Evolutionary conservation across 2,329 filamentous ascomycete species (phyloP).

Genomic region (Cercospora sp.): DNA sequence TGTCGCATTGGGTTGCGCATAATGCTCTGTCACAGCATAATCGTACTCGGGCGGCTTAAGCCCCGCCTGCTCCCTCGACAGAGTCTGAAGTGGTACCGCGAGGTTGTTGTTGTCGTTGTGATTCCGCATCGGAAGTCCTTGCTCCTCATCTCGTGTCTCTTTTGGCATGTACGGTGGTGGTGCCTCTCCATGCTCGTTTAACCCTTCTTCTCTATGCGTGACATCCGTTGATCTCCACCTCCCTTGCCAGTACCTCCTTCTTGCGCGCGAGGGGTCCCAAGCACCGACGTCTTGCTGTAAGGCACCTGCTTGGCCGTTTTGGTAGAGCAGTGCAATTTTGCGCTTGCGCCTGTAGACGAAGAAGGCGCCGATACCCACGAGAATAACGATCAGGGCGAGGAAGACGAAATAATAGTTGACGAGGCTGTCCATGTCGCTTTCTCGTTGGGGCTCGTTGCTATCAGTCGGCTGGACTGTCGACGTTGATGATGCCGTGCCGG

Average conservation of each 20-base stretch:
- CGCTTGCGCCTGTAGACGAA: conserved; percentile 49
- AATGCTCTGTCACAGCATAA: conserved; percentile 7
- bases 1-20: neutral
- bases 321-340: conserved; percentile 29
- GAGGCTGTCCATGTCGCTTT: conserved; percentile 29
- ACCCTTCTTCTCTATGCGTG: conserved; percentile 53
- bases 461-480: neutral
- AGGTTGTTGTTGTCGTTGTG: conserved; percentile 4
- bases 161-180: conserved; percentile 61
- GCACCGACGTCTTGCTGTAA: conserved; percentile 22
- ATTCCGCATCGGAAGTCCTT: conserved; percentile 8
- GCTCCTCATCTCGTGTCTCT: conserved; percentile 28
- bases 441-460: neutral
- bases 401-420: conserved; percentile 59
- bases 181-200: conserved; percentile 65
- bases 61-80: conserved; percentile 41
- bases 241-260: conserved; percentile 36
- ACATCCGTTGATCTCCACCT: conserved; percentile 24
- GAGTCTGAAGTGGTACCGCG: conserved; percentile 43
- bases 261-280: conserved; percentile 20
- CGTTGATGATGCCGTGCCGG: neutral
- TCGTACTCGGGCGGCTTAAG: conserved; percentile 47
- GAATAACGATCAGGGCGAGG: conserved; percentile 54
- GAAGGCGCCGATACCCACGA: conserved; percentile 48
- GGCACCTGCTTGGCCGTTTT: conserved; percentile 17